Evolutionary conservation across 2,329 filamentous ascomycete species (phyloP), one percentile per base, ranked within the genome.

Genomic region (Lomentospora prolificans): DNA sequence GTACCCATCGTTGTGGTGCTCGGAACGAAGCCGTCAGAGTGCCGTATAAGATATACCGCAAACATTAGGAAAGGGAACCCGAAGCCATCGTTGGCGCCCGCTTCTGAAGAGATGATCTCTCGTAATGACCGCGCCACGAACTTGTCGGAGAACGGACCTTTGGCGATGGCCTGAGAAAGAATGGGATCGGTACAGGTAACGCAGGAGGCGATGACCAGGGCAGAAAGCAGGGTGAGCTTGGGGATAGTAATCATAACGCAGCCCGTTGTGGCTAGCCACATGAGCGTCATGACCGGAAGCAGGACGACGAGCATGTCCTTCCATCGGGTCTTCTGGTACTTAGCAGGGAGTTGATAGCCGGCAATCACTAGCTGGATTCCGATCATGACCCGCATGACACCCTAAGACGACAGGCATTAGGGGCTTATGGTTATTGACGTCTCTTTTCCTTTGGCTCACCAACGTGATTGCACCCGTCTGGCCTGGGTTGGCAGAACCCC

Each of bases 361-460:
- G 79, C 80, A 57, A 84, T 84, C 28, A 84, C 72, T n/a, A 84
- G 71, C 60, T 85, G 81, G 2, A 84, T 72, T 2, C 80, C 79
- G 56, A 85, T 83, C 58, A 84, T 79, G 30, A 85, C 70, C 14
- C 81, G 73, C 58, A 74, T 75, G 7, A 84, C 61, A 14, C 36
- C 51, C 51, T 46, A n/a, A 24, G 46, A 10, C n/a, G 46, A 50
- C 7, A 22, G 19, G 24, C 9, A 10, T 50, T 50, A 24, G 46
- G 7, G 41, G 41, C n/a, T n/a, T n/a, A n/a, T n/a, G n/a, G n/a
- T n/a, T n/a, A n/a, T n/a, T n/a, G n/a, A n/a, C n/a, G n/a, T n/a
- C n/a, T n/a, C n/a, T n/a, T n/a, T n/a, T n/a, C n/a, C n/a, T n/a
- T n/a, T n/a, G 19, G 30, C 33, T 33, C 31, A 70, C 67, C 65